A percentile compares a stretch with the other conserved stretches of the same genome.
phyloP scores from a whole-genome alignment of 805 yeast species.

The Wickerhamiella occidentalis region DNA sequence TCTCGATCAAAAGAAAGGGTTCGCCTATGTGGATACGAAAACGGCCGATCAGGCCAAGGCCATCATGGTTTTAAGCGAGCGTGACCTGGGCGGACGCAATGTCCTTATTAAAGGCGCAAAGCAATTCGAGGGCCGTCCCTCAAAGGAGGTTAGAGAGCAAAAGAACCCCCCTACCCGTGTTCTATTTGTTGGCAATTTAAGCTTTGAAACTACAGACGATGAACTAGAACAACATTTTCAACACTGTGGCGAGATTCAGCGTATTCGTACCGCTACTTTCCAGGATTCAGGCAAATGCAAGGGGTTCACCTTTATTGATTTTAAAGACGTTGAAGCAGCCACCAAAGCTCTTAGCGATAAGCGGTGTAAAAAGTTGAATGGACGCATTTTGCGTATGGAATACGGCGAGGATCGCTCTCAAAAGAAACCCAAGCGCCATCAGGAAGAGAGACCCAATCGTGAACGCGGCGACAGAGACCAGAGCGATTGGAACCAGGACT shows the following conservation, averaged over 20 bases:
- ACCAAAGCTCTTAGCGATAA: constrained; percentile 70
- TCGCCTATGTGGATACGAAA: constrained; percentile 78
- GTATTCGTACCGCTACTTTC: constrained; percentile 94
- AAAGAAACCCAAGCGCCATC: constrained; percentile 13
- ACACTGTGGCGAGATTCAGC: constrained; percentile 77
- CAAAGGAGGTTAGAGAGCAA: constrained; percentile 33
- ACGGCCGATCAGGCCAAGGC: constrained; percentile 46
- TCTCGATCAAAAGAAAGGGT: constrained; percentile 64
- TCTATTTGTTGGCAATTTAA: constrained; percentile 81
- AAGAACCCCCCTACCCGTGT: constrained; percentile 84
- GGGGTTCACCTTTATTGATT: constrained; percentile 90
- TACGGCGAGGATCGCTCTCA: constrained; percentile 91
- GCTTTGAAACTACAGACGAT: constrained; percentile 83
- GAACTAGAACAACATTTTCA: constrained; percentile 68
- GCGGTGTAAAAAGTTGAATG: constrained; percentile 49
- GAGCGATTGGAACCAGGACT: not conserved
- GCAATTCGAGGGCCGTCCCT: constrained; percentile 82
- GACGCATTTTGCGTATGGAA: constrained; percentile 73
- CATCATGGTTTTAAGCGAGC: constrained; percentile 59
- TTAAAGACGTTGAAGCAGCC: constrained; percentile 67
- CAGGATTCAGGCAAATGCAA: constrained; percentile 94
- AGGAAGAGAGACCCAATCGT: not conserved
- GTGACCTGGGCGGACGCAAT: constrained; percentile 68
- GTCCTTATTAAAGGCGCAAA: constrained; percentile 69
- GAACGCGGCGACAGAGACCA: not conserved